Base-by-base conservation (phyloP, 2,329 filamentous ascomycete genomes). In the Monilinia aucupariae region DNA sequence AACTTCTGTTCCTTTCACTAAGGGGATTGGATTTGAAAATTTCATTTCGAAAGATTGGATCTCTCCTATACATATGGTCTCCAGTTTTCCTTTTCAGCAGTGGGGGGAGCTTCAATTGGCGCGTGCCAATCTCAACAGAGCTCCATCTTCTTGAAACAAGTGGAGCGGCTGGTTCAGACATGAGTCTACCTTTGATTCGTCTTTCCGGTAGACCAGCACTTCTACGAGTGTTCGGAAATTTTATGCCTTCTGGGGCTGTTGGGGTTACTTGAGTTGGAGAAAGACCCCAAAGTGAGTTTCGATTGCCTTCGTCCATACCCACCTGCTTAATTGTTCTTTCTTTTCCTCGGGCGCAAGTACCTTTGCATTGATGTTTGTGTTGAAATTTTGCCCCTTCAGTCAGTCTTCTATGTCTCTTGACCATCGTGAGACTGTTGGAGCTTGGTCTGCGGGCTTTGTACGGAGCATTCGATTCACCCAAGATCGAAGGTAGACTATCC, bases 121-220 rank as follows among this genome's bases (percentile, higher is more conserved):
- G 61, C 15, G 68, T 59, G 20, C 64, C 65, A 47, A 70, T 59
- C 59, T 70, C 68, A 20, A 71, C 65, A 13, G 69, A 71, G 39
- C 69, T 71, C 70, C 69, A 71, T 48, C 69, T 65, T 61, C 70
- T 66, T 2, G 62, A 58, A 4, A 67, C 25, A 34, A 64, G n/a
- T 20, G 64, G 60, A 25, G 49, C 54, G 17, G 51, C 45, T 25
- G 62, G 55, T 5, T 39, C 45, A 25, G 63, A 56, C 51, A 49
- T 64, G 13, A 64, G 41, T 10, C 27, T 50, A 22, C 27, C 22
- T 27, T n/a, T 59, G 37, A 32, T 37, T 12, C 37, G 27, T n/a
- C 50, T 32, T 15, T 47, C 41, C 17, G 5, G n/a, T 4, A 25
- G 25, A 41, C 10, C n/a, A 10, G 12, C 34, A 30, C 15, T 6